These are phyloP conservation scores for Saccharomycopsis hybrid DNA, from an alignment of 1,139 yeast species.

Conservation along the genomic window DNA sequence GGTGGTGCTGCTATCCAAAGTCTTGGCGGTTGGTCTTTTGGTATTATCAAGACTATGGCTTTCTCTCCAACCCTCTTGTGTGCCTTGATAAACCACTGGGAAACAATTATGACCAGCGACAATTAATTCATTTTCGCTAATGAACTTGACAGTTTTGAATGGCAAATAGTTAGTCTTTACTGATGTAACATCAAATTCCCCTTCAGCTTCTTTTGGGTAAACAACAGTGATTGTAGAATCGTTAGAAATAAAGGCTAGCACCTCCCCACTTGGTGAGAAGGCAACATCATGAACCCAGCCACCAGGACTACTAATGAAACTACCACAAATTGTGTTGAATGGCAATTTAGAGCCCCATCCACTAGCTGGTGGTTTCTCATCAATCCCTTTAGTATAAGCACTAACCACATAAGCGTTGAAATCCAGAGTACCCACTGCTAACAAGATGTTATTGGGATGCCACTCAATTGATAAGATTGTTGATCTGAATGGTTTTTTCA, in stretches of 20 bases:
- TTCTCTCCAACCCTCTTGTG: constrained; percentile 61
- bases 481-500: constrained; percentile 87
- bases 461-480: constrained; percentile 81
- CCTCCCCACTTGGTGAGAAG: constrained; percentile 76
- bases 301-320: constrained; percentile 67
- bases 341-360: constrained; percentile 96
- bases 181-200: constrained; percentile 43
- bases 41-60: constrained; percentile 51
- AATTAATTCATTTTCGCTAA: constrained; percentile 56
- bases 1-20: too few species aligned
- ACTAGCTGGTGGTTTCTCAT: constrained; percentile 65
- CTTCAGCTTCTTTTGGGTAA: constrained; percentile 63
- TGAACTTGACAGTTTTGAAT: constrained; percentile 67
- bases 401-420: constrained; percentile 93
- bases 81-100: constrained; percentile 78
- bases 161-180: constrained; percentile 77
- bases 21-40: constrained; percentile 21
- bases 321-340: constrained; percentile 89
- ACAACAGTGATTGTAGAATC: constrained; percentile 73
- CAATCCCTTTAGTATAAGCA: constrained; percentile 87
- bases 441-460: constrained; percentile 90
- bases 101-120: constrained; percentile 94
- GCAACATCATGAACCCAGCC: constrained; percentile 93
- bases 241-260: constrained; percentile 72
- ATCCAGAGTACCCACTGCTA: constrained; percentile 91